Percentiles rank a stretch among this genome's conserved stretches.
These are phyloP conservation scores for Sclerotiophoma versabilis DNA, from an alignment of 2,329 filamentous ascomycete genomes.

Conservation along the genomic window DNA sequence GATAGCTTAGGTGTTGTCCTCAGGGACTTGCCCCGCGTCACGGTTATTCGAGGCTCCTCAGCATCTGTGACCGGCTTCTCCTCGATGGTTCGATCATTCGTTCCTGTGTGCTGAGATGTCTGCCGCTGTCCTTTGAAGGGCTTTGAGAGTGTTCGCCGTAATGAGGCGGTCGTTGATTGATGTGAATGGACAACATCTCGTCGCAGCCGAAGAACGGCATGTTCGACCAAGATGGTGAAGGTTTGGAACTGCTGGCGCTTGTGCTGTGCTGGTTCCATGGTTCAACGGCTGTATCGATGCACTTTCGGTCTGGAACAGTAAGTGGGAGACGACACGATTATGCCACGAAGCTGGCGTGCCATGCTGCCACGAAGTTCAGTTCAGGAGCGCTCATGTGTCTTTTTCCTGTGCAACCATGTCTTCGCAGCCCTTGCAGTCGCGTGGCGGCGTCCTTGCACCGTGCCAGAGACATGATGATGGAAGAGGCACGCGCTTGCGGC, in stretches of 20 bases:
- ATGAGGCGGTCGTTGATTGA: conserved; percentile 3
- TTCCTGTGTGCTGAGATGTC: not conserved
- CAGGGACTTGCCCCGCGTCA: conserved; percentile 1
- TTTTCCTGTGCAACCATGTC: conserved; percentile 16
- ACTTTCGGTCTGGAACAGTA: conserved; percentile 8
- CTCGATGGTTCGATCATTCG: not conserved
- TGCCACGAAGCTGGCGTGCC: conserved; percentile 9
- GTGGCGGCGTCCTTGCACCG: conserved; percentile 21
- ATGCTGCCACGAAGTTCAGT: conserved; percentile 16
- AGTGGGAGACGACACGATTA: conserved; percentile 15
- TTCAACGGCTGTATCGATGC: conserved; percentile 7
- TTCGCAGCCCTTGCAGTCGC: conserved; percentile 20
- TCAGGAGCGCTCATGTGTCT: conserved; percentile 12
- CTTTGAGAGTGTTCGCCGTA: conserved; percentile 12
- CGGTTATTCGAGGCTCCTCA: not conserved
- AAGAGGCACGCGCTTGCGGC: conserved; percentile 21
- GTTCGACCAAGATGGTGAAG: conserved; percentile 18
- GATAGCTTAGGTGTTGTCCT: conserved; percentile 10
- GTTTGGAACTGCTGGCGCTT: conserved; percentile 16
- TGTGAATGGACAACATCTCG: conserved; percentile 12
- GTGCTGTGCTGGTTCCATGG: conserved; percentile 19
- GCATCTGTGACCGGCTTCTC: not conserved
- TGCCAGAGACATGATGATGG: conserved; percentile 16
- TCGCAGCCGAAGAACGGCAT: conserved; percentile 16
- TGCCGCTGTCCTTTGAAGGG: conserved; percentile 14